Percentiles rank a stretch among this genome's conserved stretches.
phyloP scores from a whole-genome alignment of 306 rosid genomes.

The Quercus variabilis region DNA sequence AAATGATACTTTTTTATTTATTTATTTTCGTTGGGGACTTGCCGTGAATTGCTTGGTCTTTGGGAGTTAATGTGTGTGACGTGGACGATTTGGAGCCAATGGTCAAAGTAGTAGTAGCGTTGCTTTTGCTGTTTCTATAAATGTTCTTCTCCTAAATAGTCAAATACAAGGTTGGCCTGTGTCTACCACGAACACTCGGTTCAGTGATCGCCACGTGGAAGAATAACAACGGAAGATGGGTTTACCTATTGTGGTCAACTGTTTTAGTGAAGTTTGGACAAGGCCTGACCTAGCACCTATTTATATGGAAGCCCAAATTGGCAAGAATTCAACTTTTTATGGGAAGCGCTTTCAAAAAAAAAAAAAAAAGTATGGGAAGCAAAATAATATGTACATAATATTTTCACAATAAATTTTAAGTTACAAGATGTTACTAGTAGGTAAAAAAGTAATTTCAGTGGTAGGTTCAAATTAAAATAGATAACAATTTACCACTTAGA shows the following conservation, averaged over 20 bases:
- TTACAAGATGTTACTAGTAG: fast-evolving
- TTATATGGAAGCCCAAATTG: no score
- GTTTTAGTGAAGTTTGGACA: no score
- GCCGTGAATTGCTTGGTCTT: slow-evolving; percentile 14
- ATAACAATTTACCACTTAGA: fast-evolving
- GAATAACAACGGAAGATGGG: no score
- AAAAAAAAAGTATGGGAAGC: no score
- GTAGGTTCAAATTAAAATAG: fast-evolving
- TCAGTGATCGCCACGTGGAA: neutral
- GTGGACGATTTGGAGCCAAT: slow-evolving; percentile 25
- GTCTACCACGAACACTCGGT: slow-evolving; percentile 7
- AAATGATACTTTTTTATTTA: no score
- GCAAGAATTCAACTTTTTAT: no score
- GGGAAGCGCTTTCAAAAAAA: no score
- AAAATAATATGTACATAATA: fast-evolving
- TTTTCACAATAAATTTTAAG: no score
- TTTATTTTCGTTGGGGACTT: neutral
- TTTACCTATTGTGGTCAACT: no score
- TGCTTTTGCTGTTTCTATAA: neutral
- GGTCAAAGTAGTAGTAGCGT: slow-evolving; percentile 1
- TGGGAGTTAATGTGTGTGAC: slow-evolving; percentile 8
- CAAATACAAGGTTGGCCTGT: slow-evolving; percentile 19
- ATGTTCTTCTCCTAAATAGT: neutral
- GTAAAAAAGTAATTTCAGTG: fast-evolving
- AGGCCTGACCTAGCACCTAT: no score